Evolutionary conservation across 2,329 filamentous ascomycete genomes (phyloP), one percentile per base, ranked within the genome.

Genomic region (Neofusicoccum laricinum): DNA sequence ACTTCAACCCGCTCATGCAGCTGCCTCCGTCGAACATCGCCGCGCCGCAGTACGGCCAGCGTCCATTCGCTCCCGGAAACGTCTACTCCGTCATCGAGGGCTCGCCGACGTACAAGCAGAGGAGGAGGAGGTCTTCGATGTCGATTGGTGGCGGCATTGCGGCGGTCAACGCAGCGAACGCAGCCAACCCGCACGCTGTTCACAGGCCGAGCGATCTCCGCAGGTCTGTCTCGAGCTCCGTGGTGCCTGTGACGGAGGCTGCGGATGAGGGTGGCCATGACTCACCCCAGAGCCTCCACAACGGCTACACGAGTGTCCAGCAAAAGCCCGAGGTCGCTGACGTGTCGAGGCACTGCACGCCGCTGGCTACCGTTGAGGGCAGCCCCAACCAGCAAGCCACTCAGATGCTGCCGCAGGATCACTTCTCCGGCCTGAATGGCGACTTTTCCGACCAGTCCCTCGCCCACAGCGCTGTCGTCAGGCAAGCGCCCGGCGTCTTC

Each of bases 21-120:
- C 84, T 97, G 50, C 93, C 93, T 17, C 90, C 91, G 4, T 93
- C 93, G 14, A 95, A 94, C 77, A 79, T 97, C 67, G 87, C 89
- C 63, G 91, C 89, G 34, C 86, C 89, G 55, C 91, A 93, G 72
- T 97, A 92, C 78, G 87, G 89, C 30, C 88, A 90, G 50, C 82
- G 86, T 30, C 84, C 89, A 68, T 87, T 84, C 66, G 92, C 92
- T 70, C 81, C 83, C 61, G 90, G 89, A 77, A 96, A 92, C 76
- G 91, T 95, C 70, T 97, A 96, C 82, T 94, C 92, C 55, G 93
- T 97, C 57, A 95, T 98, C 74, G 95, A 99, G 81, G 95, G 95
- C 55, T 99, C 95, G 32, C 95, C 95, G 12, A 98, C 95, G 41
- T 99, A 99, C 82, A 99, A 99, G 86, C 95, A 98, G 83, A 88